phyloP scores from a whole-genome alignment of 2,329 filamentous ascomycete species.

The Monilinia fructigena region DNA sequence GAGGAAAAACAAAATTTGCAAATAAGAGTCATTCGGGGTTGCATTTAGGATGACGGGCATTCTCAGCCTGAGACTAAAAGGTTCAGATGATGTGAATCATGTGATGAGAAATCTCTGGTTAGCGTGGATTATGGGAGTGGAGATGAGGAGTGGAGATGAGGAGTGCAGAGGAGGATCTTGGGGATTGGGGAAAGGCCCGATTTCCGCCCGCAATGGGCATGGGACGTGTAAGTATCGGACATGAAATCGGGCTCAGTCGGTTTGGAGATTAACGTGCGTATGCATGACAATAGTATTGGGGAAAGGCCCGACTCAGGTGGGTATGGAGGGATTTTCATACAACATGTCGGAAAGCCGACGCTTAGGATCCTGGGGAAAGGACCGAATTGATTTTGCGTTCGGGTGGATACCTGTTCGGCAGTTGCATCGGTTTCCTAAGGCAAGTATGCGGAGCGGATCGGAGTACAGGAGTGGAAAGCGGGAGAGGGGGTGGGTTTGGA shows the following conservation, averaged over 20 bases:
- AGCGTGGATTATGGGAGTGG: background rate
- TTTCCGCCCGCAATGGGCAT: background rate
- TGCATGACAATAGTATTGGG: background rate
- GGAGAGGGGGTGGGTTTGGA: background rate
- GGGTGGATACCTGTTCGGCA: background rate
- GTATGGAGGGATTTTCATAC: background rate
- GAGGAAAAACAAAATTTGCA: background rate
- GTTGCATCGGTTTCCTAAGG: background rate
- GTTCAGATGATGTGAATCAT: background rate
- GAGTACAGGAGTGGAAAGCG: background rate
- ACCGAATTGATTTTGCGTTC: background rate
- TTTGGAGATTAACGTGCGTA: slow-evolving; percentile 1
- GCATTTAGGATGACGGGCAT: background rate
- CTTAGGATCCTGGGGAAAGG: slow-evolving; percentile 1
- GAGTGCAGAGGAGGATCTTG: background rate
- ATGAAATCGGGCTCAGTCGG: background rate
- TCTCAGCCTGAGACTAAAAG: background rate
- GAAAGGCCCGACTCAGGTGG: slow-evolving; percentile 13
- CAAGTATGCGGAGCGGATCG: slow-evolving; percentile 3
- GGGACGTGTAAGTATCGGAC: background rate
- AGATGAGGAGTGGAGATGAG: background rate
- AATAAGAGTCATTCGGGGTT: background rate
- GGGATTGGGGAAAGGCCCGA: background rate
- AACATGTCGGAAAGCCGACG: background rate
- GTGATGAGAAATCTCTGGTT: background rate